Percentiles rank a stretch among this genome's conserved stretches.
These are phyloP conservation scores for Populus tremula DNA, from an alignment of 345 rosid genomes.

Conservation along the genomic window DNA sequence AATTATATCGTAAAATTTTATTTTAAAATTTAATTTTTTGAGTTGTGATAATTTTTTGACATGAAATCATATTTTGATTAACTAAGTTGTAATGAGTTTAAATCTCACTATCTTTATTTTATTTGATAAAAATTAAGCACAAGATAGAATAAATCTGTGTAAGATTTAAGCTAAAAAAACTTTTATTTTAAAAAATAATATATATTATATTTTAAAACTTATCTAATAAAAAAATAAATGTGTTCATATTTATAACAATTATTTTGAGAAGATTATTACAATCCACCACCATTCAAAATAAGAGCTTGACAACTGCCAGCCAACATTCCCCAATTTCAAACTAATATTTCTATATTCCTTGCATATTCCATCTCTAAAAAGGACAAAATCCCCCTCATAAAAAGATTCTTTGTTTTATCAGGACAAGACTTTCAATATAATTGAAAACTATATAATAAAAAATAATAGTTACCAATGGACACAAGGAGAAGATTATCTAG, in stretches of 20 bases:
- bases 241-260: no score
- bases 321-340: neutral
- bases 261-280: neutral
- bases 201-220: no score
- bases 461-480: neutral
- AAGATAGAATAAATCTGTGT: rapidly evolving
- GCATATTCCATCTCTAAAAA: conserved; percentile 13
- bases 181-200: no score
- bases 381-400: neutral
- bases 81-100: rapidly evolving
- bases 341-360: conserved; percentile 1
- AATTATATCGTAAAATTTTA: no score
- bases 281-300: no score
- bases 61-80: no score
- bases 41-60: no score
- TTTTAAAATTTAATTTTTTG: no score
- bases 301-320: neutral
- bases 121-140: no score
- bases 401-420: neutral
- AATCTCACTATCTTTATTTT: no score
- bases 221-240: no score
- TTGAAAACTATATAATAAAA: neutral
- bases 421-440: neutral
- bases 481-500: neutral
- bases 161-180: no score